phyloP scores from a whole-genome alignment of 495 filamentous ascomycete species.

The Pseudevernia furfuracea region DNA sequence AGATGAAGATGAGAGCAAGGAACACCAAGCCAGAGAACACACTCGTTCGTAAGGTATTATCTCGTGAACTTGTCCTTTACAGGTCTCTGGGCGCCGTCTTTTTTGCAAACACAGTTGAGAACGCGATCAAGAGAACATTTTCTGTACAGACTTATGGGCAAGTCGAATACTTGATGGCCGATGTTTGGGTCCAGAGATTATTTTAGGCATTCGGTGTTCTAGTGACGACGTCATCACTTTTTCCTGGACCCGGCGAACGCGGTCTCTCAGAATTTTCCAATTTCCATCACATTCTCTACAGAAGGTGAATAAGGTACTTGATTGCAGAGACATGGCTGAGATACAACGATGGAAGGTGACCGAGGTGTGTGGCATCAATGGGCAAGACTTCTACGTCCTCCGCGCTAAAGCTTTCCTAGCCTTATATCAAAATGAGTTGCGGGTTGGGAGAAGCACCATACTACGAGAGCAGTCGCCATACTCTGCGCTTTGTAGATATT shows the following conservation, averaged over 20 bases:
- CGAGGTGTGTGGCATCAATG: slow-evolving; percentile 12
- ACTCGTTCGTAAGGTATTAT: neutral
- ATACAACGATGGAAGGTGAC: slow-evolving; percentile 21
- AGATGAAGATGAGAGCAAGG: neutral
- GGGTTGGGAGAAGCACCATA: slow-evolving; percentile 76
- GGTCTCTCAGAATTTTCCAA: neutral
- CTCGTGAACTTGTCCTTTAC: neutral
- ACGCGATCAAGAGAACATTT: neutral
- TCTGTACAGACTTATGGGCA: neutral
- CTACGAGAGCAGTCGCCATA: slow-evolving; percentile 59
- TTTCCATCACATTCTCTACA: neutral
- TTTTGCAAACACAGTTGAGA: neutral
- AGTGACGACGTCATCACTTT: slow-evolving; percentile 1
- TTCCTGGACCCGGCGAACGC: neutral
- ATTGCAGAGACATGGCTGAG: slow-evolving; percentile 12
- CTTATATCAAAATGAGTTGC: slow-evolving; percentile 67
- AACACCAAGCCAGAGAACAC: neutral
- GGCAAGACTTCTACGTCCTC: neutral
- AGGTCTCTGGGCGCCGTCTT: neutral
- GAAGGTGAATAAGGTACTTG: neutral
- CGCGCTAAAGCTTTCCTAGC: slow-evolving; percentile 35
- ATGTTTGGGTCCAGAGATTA: neutral
- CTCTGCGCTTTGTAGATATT: slow-evolving; percentile 86
- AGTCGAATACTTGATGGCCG: neutral
- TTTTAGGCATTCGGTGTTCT: neutral